Conservation (phyloP, 345 rosid genomes). For the Aquilaria yunnanensis region DNA sequence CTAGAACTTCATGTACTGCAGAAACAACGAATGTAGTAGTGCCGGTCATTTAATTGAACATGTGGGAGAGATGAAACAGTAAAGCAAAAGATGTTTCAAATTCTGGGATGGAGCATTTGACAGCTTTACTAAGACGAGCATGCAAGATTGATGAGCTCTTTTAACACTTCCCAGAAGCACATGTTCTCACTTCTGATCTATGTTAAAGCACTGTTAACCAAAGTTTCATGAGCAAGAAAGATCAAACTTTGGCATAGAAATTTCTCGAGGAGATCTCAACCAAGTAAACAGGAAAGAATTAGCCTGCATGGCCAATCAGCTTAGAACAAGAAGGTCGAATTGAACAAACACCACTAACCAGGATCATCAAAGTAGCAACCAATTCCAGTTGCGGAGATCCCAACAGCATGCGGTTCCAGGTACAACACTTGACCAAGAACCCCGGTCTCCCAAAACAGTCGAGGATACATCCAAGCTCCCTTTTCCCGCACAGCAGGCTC, state of each 20-base stretch:
- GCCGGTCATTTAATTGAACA: background rate
- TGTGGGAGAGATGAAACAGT: background rate
- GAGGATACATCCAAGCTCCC: conserved; percentile 83
- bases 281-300: too few relatives aligned
- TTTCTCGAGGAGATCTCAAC: background rate
- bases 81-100: background rate
- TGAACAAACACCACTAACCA: conserved; percentile 26
- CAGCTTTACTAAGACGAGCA: too few relatives aligned
- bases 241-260: background rate
- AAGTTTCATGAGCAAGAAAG: background rate
- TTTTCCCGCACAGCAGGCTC: conserved; percentile 48
- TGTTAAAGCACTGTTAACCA: background rate
- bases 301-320: too few relatives aligned
- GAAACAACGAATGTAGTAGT: background rate
- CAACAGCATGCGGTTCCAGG: conserved; percentile 89
- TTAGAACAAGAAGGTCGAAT: background rate
- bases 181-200: background rate
- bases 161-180: background rate
- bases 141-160: too few relatives aligned
- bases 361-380: conserved; percentile 96
- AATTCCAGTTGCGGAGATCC: conserved; percentile 86
- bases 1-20: conserved; percentile 74
- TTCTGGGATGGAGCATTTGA: background rate
- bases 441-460: conserved; percentile 92
- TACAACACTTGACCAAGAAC: conserved; percentile 82